These are phyloP conservation scores for Zygosaccharomyces bailii DNA, from an alignment of 805 yeast genomes.

Conservation along the genomic window DNA sequence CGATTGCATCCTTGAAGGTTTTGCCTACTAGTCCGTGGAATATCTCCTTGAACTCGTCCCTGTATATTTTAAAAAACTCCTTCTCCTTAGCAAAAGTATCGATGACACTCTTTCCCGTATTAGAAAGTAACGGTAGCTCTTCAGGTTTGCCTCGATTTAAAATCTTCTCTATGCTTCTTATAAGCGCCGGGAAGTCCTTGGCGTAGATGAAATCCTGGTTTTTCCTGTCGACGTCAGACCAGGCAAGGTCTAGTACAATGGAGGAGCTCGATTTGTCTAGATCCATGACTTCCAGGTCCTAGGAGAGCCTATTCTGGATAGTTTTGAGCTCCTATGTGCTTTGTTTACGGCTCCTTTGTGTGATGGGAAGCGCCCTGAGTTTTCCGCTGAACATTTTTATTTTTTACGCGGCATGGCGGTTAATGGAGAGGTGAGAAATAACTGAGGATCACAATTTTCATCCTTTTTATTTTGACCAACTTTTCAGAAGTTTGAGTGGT, in stretches of 20 bases:
- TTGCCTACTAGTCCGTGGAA: constrained; percentile 35
- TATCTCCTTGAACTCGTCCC: constrained; percentile 33
- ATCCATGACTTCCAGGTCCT: constrained; percentile 10
- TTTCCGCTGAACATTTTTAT: neutral
- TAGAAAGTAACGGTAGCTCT: constrained; percentile 25
- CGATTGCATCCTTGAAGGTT: constrained; percentile 32
- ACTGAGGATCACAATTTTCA: too few species aligned
- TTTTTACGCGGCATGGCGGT: constrained; percentile 8
- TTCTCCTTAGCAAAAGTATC: constrained; percentile 33
- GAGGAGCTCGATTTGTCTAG: constrained; percentile 17
- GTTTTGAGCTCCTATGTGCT: neutral
- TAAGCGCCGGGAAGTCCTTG: constrained; percentile 27
- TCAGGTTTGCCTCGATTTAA: constrained; percentile 13
- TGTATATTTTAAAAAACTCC: constrained; percentile 32
- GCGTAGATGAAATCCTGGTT: constrained; percentile 31
- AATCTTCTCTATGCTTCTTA: constrained; percentile 20
- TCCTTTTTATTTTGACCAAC: too few species aligned
- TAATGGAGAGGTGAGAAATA: neutral
- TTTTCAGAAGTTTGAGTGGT: too few species aligned
- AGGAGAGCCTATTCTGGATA: neutral
- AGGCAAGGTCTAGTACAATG: constrained; percentile 22
- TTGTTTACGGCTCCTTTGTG: neutral
- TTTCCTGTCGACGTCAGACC: constrained; percentile 26
- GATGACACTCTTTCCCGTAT: constrained; percentile 27
- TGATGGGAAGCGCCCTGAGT: neutral